phyloP scores from a whole-genome alignment of 2,329 filamentous ascomycete genomes.

The Paraphoma chrysanthemicola region DNA sequence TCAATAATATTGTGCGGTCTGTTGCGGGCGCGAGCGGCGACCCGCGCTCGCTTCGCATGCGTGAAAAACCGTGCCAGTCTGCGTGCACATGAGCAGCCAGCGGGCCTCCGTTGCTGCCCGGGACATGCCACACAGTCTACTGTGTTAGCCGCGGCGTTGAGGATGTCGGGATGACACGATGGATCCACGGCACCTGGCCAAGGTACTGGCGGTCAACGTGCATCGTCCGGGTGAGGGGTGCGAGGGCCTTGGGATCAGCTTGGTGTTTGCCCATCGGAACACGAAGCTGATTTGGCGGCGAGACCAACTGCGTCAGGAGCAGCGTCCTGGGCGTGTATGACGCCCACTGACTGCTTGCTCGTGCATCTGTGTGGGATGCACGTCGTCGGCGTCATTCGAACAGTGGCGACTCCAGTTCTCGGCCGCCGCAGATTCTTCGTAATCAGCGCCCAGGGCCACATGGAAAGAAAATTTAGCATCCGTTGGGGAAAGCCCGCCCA shows the following conservation, averaged over 20 bases:
- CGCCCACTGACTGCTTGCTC: slow-evolving; percentile 12
- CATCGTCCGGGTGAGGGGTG: slow-evolving; percentile 17
- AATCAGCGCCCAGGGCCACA: slow-evolving; percentile 26
- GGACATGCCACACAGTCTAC: too few species aligned
- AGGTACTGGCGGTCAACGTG: slow-evolving; percentile 11
- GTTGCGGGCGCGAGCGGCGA: background rate
- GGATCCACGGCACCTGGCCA: slow-evolving; percentile 21
- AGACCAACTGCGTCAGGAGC: slow-evolving; percentile 25
- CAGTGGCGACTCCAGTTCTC: slow-evolving; percentile 25
- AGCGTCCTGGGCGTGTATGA: background rate
- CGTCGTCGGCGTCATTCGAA: slow-evolving; percentile 21
- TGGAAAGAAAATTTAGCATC: slow-evolving; percentile 10
- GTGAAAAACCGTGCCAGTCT: slow-evolving; percentile 30
- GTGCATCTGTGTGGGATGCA: slow-evolving; percentile 15
- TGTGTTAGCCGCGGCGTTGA: slow-evolving; percentile 30
- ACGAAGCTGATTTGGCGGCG: slow-evolving; percentile 20
- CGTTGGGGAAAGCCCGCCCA: slow-evolving; percentile 13
- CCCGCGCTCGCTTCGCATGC: slow-evolving; percentile 8
- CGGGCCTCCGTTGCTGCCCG: slow-evolving; percentile 37
- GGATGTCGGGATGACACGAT: slow-evolving; percentile 11
- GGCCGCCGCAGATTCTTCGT: slow-evolving; percentile 21
- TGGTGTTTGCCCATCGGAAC: slow-evolving; percentile 11
- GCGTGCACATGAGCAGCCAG: slow-evolving; percentile 14
- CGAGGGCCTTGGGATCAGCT: slow-evolving; percentile 18
- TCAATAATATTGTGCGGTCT: background rate